These are phyloP conservation scores for Hypholoma sublateritium DNA, from an alignment of 768 basidiomycete genomes.

Conservation along the genomic window DNA sequence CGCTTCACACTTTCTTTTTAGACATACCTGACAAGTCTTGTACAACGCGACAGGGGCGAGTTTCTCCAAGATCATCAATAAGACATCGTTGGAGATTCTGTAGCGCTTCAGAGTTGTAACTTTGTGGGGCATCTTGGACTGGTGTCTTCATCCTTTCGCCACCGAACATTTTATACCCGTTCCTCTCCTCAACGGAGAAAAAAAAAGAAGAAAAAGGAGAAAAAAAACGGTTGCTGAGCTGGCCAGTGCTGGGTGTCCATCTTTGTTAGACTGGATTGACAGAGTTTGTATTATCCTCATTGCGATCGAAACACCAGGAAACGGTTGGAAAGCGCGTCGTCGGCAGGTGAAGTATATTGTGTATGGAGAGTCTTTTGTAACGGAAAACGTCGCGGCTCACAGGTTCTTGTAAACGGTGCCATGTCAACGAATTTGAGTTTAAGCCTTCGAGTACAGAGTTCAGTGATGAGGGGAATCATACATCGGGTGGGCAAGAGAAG, in stretches of 20 bases:
- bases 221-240: constrained; percentile 43
- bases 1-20: not conserved
- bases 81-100: constrained; percentile 52
- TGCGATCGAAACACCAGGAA: constrained; percentile 40
- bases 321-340: constrained; percentile 41
- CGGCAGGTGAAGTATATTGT: constrained; percentile 50
- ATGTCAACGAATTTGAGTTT: constrained; percentile 54
- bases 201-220: constrained; percentile 39
- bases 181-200: constrained; percentile 33
- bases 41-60: constrained; percentile 49
- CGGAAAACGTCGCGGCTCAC: constrained; percentile 31
- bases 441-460: constrained; percentile 36
- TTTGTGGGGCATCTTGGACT: constrained; percentile 47
- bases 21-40: constrained; percentile 44
- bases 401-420: constrained; percentile 44
- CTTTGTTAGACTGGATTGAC: constrained; percentile 38
- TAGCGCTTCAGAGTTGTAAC: constrained; percentile 42
- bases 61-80: constrained; percentile 47
- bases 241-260: constrained; percentile 36
- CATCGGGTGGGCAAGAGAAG: constrained; percentile 33
- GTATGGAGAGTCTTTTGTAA: constrained; percentile 50
- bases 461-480: constrained; percentile 33
- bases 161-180: constrained; percentile 47
- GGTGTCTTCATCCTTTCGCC: constrained; percentile 27
- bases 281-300: constrained; percentile 44